A percentile compares a stretch with the other conserved stretches of the same genome.
phyloP scores from a whole-genome alignment of 139 green algal species.

The Tetraselmis chui region DNA sequence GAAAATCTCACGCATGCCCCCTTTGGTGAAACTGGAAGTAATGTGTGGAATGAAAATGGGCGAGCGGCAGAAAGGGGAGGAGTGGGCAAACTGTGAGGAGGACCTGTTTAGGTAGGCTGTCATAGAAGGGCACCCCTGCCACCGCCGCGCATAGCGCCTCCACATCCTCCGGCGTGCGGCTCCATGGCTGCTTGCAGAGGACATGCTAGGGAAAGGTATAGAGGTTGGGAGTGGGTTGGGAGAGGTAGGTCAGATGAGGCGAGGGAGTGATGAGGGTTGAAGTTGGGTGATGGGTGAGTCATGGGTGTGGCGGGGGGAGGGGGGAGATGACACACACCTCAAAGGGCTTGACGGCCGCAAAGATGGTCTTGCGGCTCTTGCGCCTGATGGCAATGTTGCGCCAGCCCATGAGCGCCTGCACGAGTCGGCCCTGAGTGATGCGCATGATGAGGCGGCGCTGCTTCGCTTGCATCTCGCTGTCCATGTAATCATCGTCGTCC shows the following conservation, averaged over 20 bases:
- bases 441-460: not conserved
- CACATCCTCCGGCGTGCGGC: not conserved
- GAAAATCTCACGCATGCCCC: too few species aligned
- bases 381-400: not conserved
- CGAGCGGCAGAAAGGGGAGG: too few species aligned
- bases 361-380: not conserved
- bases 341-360: not conserved
- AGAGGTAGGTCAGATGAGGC: too few species aligned
- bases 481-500: not conserved
- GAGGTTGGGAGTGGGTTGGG: too few species aligned
- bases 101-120: too few species aligned
- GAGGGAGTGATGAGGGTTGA: too few species aligned
- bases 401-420: not conserved
- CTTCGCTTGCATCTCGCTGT: not conserved
- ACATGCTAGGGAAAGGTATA: not conserved
- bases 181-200: not conserved
- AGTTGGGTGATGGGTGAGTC: not conserved
- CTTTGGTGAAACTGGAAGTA: too few species aligned
- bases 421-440: not conserved
- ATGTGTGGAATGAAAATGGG: too few species aligned
- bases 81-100: too few species aligned
- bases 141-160: not conserved
- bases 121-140: not conserved
- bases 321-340: not conserved
- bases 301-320: too few species aligned